These are phyloP conservation scores for Podila horticola DNA, from an alignment of 192 early-diverging fungal genomes.

Conservation along the genomic window DNA sequence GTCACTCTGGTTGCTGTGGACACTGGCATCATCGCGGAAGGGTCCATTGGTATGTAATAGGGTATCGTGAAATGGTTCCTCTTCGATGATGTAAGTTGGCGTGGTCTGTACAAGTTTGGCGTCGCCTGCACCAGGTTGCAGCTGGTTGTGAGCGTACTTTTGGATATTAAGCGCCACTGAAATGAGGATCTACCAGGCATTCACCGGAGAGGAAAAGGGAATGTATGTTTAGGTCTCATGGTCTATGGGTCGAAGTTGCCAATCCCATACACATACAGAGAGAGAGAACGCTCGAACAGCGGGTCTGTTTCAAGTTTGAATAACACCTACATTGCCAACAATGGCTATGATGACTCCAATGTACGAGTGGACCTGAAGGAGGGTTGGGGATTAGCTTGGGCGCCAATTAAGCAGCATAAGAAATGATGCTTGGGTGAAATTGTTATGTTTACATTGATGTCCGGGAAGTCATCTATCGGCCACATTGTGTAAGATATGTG, in stretches of 20 bases:
- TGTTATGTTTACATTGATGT: conserved; percentile 40
- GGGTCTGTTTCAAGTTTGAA: background rate
- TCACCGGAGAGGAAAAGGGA: background rate
- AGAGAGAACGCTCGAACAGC: no score
- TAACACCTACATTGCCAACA: conserved; percentile 64
- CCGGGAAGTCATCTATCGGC: conserved; percentile 52
- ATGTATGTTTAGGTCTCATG: background rate
- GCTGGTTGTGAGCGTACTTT: conserved; percentile 68
- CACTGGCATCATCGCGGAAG: background rate
- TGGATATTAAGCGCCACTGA: conserved; percentile 79
- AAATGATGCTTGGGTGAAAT: background rate
- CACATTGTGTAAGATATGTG: conserved; percentile 27
- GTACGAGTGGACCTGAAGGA: conserved; percentile 57
- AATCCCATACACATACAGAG: no score
- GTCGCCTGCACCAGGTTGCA: conserved; percentile 24
- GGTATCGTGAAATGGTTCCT: background rate
- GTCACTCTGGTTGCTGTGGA: background rate
- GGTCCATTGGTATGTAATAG: background rate
- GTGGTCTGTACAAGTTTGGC: conserved; percentile 9
- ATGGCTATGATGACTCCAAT: conserved; percentile 74
- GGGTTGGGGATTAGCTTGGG: background rate
- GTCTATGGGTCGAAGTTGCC: no score
- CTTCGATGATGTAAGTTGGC: background rate
- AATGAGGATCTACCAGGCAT: conserved; percentile 64
- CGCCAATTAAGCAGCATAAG: background rate